A percentile compares a stretch with the other conserved stretches of the same genome.
Evolutionary conservation across 257 asterid genomes (phyloP).

Genomic region (Lycium barbarum): DNA sequence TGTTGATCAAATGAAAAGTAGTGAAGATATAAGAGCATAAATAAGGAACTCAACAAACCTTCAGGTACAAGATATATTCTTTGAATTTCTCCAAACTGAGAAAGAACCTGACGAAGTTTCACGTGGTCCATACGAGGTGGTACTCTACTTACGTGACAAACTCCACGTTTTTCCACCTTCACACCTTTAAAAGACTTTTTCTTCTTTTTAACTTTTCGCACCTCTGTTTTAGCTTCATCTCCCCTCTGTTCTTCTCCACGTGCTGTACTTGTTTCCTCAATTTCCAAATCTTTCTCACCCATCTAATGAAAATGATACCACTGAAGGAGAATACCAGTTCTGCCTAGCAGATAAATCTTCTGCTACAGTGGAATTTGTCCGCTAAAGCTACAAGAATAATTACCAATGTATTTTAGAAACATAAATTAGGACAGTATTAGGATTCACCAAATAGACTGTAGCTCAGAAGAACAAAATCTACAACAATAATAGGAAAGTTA

Average conservation of each 20-base stretch:
- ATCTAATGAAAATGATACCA: constrained; percentile 30
- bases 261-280: constrained; percentile 30
- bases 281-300: constrained; percentile 56
- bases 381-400: constrained; percentile 15
- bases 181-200: constrained; percentile 47
- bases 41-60: constrained; percentile 49
- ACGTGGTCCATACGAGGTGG: constrained; percentile 90
- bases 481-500: not conserved
- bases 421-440: not conserved
- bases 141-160: constrained; percentile 83
- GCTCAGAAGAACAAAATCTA: not conserved
- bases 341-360: not conserved
- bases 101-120: constrained; percentile 72
- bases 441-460: not conserved
- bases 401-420: not conserved
- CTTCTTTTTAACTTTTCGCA: constrained; percentile 55
- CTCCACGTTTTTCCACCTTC: constrained; percentile 68
- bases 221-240: constrained; percentile 38
- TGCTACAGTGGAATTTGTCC: not conserved
- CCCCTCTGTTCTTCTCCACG: constrained; percentile 36
- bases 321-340: not conserved
- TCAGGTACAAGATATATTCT: constrained; percentile 85
- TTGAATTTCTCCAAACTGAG: constrained; percentile 77
- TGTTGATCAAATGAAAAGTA: not conserved
- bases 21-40: not conserved